Percentiles rank a stretch among this genome's conserved stretches.
phyloP scores from a whole-genome alignment of 2,329 filamentous ascomycete species.

The Aureobasidium lini region DNA sequence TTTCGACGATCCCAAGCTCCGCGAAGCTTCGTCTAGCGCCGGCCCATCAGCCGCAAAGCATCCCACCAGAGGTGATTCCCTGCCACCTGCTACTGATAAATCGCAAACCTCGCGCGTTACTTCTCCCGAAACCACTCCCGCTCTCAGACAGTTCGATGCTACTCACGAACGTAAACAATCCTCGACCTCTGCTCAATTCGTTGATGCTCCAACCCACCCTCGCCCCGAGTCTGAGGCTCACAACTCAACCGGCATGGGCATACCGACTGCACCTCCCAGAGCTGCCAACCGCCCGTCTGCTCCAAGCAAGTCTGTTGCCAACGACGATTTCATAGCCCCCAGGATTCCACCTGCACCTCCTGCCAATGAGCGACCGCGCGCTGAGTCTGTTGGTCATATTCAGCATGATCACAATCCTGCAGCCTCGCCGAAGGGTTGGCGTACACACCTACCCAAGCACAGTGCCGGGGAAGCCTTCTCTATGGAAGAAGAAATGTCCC shows the following conservation, averaged over 20 bases:
- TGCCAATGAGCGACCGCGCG: slow-evolving; percentile 21
- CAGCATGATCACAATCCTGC: slow-evolving; percentile 31
- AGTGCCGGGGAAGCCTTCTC: slow-evolving; percentile 81
- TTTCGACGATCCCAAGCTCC: slow-evolving; percentile 31
- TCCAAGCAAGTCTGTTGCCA: slow-evolving; percentile 33
- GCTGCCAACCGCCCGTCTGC: slow-evolving; percentile 39
- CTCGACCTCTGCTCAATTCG: slow-evolving; percentile 28
- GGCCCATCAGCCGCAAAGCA: slow-evolving; percentile 33
- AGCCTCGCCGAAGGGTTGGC: slow-evolving; percentile 25
- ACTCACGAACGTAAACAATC: slow-evolving; percentile 35
- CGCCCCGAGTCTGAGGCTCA: slow-evolving; percentile 30
- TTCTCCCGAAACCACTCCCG: slow-evolving; percentile 30
- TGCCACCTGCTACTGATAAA: slow-evolving; percentile 32
- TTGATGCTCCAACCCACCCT: slow-evolving; percentile 27
- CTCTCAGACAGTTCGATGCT: slow-evolving; percentile 21
- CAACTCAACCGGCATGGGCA: slow-evolving; percentile 32
- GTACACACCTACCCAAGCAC: slow-evolving; percentile 35
- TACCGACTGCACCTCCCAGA: slow-evolving; percentile 38
- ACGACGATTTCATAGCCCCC: slow-evolving; percentile 39
- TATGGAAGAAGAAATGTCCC: slow-evolving; percentile 91
- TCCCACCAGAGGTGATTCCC: slow-evolving; percentile 51
- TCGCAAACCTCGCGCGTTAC: slow-evolving; percentile 25
- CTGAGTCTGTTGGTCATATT: slow-evolving; percentile 38
- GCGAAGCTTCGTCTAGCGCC: slow-evolving; percentile 23
- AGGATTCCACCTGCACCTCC: slow-evolving; percentile 37